These are phyloP conservation scores for Bryum argenteum DNA, from an alignment of 225 moss, liverwort and hornwort genomes.

Conservation along the genomic window DNA sequence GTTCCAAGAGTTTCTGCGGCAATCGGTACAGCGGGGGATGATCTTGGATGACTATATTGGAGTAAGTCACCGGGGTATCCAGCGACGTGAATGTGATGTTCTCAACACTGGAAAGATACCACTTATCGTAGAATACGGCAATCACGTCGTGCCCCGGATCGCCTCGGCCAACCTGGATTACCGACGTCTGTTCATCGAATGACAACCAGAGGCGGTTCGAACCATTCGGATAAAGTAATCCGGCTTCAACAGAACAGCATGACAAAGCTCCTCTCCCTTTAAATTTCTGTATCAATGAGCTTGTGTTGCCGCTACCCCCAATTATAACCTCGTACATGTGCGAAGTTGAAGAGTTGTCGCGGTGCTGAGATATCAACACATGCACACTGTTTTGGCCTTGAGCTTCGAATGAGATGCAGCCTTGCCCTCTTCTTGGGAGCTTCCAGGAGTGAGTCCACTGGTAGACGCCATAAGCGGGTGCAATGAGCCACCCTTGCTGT, in stretches of 20 bases:
- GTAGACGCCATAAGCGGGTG: constrained; percentile 23
- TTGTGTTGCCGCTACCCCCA: constrained; percentile 14
- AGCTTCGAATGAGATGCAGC: constrained; percentile 16
- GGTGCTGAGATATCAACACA: constrained; percentile 2
- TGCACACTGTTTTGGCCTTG: constrained; percentile 14
- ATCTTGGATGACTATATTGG: too few relatives aligned
- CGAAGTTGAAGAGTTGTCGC: background rate
- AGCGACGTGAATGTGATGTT: too few relatives aligned
- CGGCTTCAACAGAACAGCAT: background rate
- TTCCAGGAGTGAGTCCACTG: constrained; percentile 13
- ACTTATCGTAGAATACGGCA: too few relatives aligned
- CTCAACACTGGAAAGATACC: too few relatives aligned
- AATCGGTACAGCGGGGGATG: too few relatives aligned
- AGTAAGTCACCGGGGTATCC: too few relatives aligned
- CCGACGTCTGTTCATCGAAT: background rate
- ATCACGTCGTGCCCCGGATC: constrained; percentile 15
- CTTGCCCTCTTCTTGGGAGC: constrained; percentile 23
- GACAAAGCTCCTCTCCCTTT: background rate
- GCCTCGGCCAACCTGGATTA: constrained; percentile 23
- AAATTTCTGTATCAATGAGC: background rate
- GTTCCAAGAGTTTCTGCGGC: too few relatives aligned
- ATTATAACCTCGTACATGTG: constrained; percentile 21
- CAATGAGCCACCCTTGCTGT: constrained; percentile 9
- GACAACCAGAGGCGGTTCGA: constrained; percentile 18
- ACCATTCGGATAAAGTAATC: constrained; percentile 11